Evolutionary conservation across 2,329 filamentous ascomycete genomes (phyloP), one percentile per base, ranked within the genome.

Genomic region (Basipetospora sp.): DNA sequence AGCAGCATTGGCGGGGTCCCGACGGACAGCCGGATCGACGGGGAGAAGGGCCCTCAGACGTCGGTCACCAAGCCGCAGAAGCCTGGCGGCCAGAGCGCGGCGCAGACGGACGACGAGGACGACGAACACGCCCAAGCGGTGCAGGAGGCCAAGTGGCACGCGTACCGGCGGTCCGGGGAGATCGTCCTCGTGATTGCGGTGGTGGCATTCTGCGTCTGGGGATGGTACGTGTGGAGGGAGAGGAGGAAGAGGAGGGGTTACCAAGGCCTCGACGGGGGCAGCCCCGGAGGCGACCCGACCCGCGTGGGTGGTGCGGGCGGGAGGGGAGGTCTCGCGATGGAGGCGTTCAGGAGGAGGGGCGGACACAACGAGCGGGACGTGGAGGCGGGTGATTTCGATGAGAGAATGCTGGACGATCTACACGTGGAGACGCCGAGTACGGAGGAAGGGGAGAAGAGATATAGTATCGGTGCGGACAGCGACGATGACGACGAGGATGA

Each of bases 151-250:
- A 82, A 87, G 50, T 92, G 86, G 82, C 73, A 78, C 36, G 87
- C 87, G 0, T 94, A 94, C 57, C 80, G 80, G 53, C 79, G 82
- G 49, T 90, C 83, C 3, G 86, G 87, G 36, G 84, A 92, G 58
- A 73, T 87, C 5, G 85, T 86, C 2, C 69, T 94, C 3, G 74
- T 87, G 13, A 74, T 94, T 34, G 83, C 94, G 14, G 65, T 79
- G 36, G 72, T 90, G 42, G 77, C 76, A 2, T 83, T 81, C 1
- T 63, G 60, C 4, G 62, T 72, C 10, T 93, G 84, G 78, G 83
- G 78, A n/a, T 81, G 76, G 53, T 77, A 69, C 45, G 58, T 81
- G 49, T 80, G 74, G 72, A 66, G 65, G 41, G 67, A 74, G 41
- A 69, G 77, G 34, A 66, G 71, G 45, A 67, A 63, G 47, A 63